Evolutionary conservation across 345 rosid genomes (phyloP), one percentile per base, ranked within the genome.

Genomic region (Pugionium cornutum): DNA sequence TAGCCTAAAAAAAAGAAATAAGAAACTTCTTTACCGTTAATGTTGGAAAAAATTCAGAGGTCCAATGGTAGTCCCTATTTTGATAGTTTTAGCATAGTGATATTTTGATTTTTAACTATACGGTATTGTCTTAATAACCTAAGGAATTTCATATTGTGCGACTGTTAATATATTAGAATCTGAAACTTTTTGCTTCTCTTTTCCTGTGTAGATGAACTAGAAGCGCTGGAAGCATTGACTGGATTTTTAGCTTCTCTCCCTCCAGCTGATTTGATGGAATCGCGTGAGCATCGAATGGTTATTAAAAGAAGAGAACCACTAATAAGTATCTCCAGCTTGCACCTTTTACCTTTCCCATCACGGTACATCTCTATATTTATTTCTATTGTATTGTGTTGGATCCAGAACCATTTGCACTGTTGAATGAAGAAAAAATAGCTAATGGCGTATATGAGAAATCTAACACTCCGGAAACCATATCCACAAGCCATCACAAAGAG

Each of bases 201-300:
- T 73, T 53, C 72, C 25, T 64, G 68, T 70, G 75, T 71, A 84
- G 95, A 83, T 83, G 91, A 81, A 69, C 74, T 86, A 7, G 83
- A 83, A 72, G 98, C 91, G 49, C 79, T 92, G 42, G 76, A 83
- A 54, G 77, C 89, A 42, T 76, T 88, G 82, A 84, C 84, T 52
- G 84, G 82, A 69, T 56, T 94, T 75, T 86, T 86, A 33, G 67
- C 53, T 46, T 68, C 67, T 76, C 64, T 66, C 77, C 64, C 77
- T 68, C 77, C 75, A 32, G 77, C 59, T 57, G 76, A 87, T 47
- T 55, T 77, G 57, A 68, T 82, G 74, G 89, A 83, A 67, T 85
- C 96, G 57, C 96, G 95, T 84, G 57, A 51, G 77, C 64, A 27
- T 58, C 44, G 0, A 62, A 33, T 67, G 68, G 29, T 47, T 67